Base-by-base conservation (phyloP, 202 grass and related monocot species). In the Cymbopogon flexuosus region DNA sequence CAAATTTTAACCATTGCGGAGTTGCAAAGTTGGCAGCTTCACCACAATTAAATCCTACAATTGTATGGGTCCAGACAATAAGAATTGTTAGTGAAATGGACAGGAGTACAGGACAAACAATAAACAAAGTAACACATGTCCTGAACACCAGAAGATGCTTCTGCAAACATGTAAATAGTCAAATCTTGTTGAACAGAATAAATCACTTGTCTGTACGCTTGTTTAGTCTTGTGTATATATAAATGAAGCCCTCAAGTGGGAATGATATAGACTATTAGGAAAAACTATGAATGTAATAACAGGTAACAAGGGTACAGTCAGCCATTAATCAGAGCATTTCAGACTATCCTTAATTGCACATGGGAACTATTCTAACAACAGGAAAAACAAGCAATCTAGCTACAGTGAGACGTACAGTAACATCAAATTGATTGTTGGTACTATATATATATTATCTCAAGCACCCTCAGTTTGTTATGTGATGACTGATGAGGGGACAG, bases 1-100 rank as follows among this genome's bases (percentile, higher is more conserved):
- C 96, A 77, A 95, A 94, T 66, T 88, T 96, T 70, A 99, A 83
- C 96, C 96, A 99, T 63, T 93, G 90, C 11, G 96, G 90, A 85
- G 92, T 99, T 54, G 96, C 96, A 81, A 99, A 99, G 73, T 99
- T 99, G 11, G 96, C 90, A 78, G 96, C 96, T 79, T 96, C 96
- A 36, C 96, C 96, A 68, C 90, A 96, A 78, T 99, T 96, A 87
- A 99, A 99, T 79, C 95, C 90, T 98, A 67, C 60, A 91, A 27
- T 83, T 37, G 2, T 54, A 68, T 62, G 3, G 6, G 16, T 47
- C 3, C 7, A 36, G 23, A 54, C 52, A 70, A 72, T 62, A 81
- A 88, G 67, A 88, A 78, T 9, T 63, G 2, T 33, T 22, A 74
- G 72, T 58, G 24, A 79, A 80, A 77, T 21, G 18, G 43, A 37